Evolutionary conservation across 108 stramenopile species (phyloP), one percentile per base, ranked within the genome.

Genomic region (Epithemia pelagica): DNA sequence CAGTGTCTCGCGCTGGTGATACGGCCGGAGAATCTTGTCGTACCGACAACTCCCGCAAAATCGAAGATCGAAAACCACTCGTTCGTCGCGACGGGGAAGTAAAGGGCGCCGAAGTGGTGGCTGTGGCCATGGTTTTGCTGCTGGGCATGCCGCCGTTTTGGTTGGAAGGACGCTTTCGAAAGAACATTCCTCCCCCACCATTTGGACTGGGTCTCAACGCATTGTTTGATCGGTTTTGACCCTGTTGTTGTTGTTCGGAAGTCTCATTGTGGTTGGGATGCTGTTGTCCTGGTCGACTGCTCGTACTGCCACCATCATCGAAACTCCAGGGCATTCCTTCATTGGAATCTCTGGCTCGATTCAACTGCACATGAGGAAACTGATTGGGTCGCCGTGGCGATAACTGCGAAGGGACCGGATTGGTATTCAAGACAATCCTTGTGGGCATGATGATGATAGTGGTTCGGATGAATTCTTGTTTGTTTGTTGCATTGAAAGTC

Each of bases 21-120:
- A 54, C 21, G 37, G 10, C 15, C 10, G 37, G 37, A 10, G 37
- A 5, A 46, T 46, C 37, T 46, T 46, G 37, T 46, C 37, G 37
- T 46, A 46, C 37, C 37, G 37, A 46, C 37, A 46, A 15, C 28
- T 66, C 65, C 52, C 65, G 52, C 1, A 66, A 24, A 26, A 66
- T 54, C 3, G 54, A 55, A 3, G 65, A 66, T 27, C 52, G 65
- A 66, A 66, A 66, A 2, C 52, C 30, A 1, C 29, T 7, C 23
- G 24, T 31, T 18, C 33, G 30, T 37, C 62, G 62, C 20, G 62
- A 63, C 19, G 62, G 31, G 21, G 56, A 7, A 5, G 8, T 8
- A 21, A 27, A 58, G 25, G 18, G 7, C 10, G 37, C 37, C 5
- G 37, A 46, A 15, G 5, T 46, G 37, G 37, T 46, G 37, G 5